Evolutionary conservation across 305 asterid species (phyloP), one percentile per base, ranked within the genome.

Genomic region (Solanum hybrid): DNA sequence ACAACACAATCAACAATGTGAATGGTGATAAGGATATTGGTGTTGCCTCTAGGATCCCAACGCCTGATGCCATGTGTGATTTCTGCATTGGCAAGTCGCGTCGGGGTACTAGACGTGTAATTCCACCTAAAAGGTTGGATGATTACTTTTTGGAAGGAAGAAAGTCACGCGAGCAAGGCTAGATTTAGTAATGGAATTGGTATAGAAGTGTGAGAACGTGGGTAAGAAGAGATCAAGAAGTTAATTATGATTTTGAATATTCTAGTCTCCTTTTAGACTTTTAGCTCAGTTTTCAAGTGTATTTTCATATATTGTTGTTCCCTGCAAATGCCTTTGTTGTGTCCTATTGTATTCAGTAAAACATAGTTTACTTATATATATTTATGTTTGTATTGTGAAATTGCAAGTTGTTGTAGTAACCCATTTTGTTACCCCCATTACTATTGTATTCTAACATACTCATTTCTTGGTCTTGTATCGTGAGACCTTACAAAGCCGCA

Each of bases 221-320:
- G 6, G 22, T 51, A 51, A n/a, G 66, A 51, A 51, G 66, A 2
- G 66, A 51, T 51, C 15, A 51, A n/a, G 8, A 51, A 51, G 66
- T 51, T 51, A 51, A 51, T 51, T 51, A 51, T 51, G 64, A 51
- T 51, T 51, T 51, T 51, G 64, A 51, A 14, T 51, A 51, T 51
- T 51, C 66, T 15, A 3, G 1, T 14, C 2, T 6, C 66, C n/a
- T 15, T 51, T 17, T 51, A 51, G 66, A 51, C 66, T 51, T 51
- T n/a, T 1, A 51, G 56, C 12, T 42, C 0, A 0, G 2, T 12
- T 42, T 42, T 42, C 56, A 0, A 42, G 6, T 42, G 56, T 0
- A 12, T 42, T 42, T 42, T 42, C 56, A 42, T 12, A 9, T 15
- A 51, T 1, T 17, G 66, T 51, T 51, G 22, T 51, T 51, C 10